Percentiles rank a stretch among this genome's conserved stretches.
Evolutionary conservation across 2,329 filamentous ascomycete genomes (phyloP).

Genomic region (Apiospora rasikravindrae): DNA sequence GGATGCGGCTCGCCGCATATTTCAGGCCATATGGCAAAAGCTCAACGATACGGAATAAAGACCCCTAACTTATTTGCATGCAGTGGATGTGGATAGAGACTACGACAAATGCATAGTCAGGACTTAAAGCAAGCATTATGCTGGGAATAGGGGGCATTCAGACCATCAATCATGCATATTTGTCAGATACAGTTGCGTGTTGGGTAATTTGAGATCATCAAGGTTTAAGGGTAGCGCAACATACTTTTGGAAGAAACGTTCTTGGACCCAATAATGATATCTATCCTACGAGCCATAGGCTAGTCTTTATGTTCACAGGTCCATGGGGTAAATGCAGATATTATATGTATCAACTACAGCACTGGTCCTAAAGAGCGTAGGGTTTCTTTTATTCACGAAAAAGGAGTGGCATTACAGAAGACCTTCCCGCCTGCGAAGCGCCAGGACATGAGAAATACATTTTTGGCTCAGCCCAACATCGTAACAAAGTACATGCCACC

Average conservation of each 20-base stretch:
- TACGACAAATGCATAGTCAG: background rate
- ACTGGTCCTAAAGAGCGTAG: background rate
- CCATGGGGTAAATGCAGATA: background rate
- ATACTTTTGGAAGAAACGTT: background rate
- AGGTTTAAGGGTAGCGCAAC: background rate
- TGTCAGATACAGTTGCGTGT: background rate
- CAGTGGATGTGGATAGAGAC: background rate
- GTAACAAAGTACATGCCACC: slow-evolving; percentile 9
- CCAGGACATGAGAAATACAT: background rate
- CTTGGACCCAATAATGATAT: background rate
- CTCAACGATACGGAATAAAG: background rate
- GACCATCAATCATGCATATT: background rate
- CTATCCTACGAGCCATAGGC: background rate
- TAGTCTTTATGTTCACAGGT: background rate
- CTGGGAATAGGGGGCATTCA: background rate
- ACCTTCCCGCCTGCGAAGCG: background rate
- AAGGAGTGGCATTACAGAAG: background rate
- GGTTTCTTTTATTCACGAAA: background rate
- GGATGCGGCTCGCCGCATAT: background rate
- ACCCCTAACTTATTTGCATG: background rate
- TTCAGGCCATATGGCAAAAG: background rate
- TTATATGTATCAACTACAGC: background rate
- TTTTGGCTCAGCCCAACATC: slow-evolving; percentile 1
- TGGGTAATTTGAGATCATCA: background rate
- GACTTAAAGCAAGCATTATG: background rate